Conservation (phyloP, 371 early-diverging fungal species). For the Coemansia sp. region DNA sequence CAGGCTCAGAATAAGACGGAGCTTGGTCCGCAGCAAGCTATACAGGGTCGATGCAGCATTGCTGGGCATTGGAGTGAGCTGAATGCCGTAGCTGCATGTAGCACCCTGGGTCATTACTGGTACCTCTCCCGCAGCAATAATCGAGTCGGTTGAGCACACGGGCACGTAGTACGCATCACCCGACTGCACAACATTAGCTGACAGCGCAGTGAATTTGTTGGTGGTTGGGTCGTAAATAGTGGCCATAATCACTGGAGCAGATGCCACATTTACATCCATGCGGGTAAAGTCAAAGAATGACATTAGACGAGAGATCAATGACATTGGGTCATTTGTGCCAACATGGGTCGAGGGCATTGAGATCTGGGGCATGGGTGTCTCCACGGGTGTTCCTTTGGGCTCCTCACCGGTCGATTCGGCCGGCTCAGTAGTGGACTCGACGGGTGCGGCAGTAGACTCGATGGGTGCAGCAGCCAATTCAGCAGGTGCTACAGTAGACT, state of each 20-base stretch:
- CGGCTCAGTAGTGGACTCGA: not conserved
- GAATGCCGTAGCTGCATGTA: constrained; percentile 2
- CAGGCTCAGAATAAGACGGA: not conserved
- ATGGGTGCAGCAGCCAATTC: no score
- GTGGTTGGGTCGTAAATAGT: constrained; percentile 14
- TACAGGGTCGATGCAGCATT: not conserved
- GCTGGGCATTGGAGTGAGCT: not conserved
- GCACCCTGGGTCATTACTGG: not conserved
- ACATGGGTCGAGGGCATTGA: not conserved
- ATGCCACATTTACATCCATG: not conserved
- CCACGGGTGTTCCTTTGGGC: not conserved
- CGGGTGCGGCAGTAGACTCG: not conserved
- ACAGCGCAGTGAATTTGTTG: constrained; percentile 9
- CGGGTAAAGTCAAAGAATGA: constrained; percentile 24
- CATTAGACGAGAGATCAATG: constrained; percentile 13
- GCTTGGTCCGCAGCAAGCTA: not conserved
- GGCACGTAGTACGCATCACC: constrained; percentile 22
- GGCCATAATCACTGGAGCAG: constrained; percentile 10
- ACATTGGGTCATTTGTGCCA: not conserved
- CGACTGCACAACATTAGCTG: constrained; percentile 2
- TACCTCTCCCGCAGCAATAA: not conserved
- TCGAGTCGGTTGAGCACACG: constrained; percentile 12
- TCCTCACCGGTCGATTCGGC: not conserved
- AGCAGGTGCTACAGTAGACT: no score
- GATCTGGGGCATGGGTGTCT: not conserved